Base-by-base conservation (phyloP, 148 eudicot species). In the Amaranthus hypochondriacus region DNA sequence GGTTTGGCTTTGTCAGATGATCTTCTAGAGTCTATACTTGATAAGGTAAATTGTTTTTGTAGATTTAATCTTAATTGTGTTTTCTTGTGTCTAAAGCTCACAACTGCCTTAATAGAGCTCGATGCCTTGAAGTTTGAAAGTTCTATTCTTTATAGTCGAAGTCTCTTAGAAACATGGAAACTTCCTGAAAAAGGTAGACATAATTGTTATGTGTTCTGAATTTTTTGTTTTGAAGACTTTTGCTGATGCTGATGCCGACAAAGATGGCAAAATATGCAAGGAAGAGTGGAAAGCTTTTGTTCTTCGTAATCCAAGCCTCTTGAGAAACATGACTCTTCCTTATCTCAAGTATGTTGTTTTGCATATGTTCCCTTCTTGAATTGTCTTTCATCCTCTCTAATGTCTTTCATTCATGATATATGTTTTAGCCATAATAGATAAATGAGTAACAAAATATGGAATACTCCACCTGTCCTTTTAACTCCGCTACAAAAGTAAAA, bases 251-350 rank as follows among this genome's bases (percentile, higher is more conserved):
- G 97, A 95, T 81, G 77, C 86, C 48, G 97, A 92, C 56, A 51
- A 76, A 73, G 98, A 95, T 79, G 97, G 90, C 50, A 95, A 82
- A 84, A 89, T 95, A 67, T 76, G 79, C 67, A 90, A 84, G 72
- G 89, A 82, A 5, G 98, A 95, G 48, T 95, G 97, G 98, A 88
- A 88, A 67, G 78, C 74, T 47, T 92, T 89, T 81, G 96, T 84
- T 73, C 64, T 81, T 72, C 81, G 86, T 54, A 69, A 85, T 74
- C 98, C 98, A 8, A 78, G 79, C 61, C 87, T 95, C 52, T 68
- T 95, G 77, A 88, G 80, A 83, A 90, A 95, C 86, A 92, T 95
- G 98, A 95, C 96, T 75, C 89, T 95, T 79, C 97, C 93, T 56
- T 88, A 92, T 75, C 79, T 95, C 73, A 92, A 79, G 98, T 94